These are phyloP conservation scores for Fraxinus quadrangulata DNA, from an alignment of 257 asterid species.

Conservation along the genomic window DNA sequence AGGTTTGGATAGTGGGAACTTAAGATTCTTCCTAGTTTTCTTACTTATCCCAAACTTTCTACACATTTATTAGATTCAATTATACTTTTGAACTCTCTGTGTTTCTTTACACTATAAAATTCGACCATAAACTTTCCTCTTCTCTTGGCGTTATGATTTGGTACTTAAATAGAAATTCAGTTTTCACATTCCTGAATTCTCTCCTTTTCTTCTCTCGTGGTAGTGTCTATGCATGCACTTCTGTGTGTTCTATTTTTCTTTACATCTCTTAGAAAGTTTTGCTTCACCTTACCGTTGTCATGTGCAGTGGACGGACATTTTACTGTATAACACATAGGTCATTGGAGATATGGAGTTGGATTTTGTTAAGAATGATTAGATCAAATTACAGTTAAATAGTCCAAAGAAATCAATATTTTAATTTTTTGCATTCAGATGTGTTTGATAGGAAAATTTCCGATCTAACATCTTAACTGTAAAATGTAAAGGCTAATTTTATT, in stretches of 20 bases:
- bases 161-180: neutral
- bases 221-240: slow-evolving; percentile 11
- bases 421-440: too few species aligned
- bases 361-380: slow-evolving; percentile 10
- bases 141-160: neutral
- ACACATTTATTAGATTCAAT: neutral
- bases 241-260: neutral
- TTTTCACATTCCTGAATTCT: slow-evolving; percentile 13
- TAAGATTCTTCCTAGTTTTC: slow-evolving; percentile 12
- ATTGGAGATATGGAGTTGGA: slow-evolving; percentile 8
- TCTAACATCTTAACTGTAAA: neutral
- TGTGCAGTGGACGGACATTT: neutral
- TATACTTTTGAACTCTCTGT: neutral
- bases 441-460: neutral
- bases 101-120: neutral
- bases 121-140: neutral
- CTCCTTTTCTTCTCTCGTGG: neutral
- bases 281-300: neutral
- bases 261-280: slow-evolving; percentile 14
- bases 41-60: slow-evolving; percentile 6
- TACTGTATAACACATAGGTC: neutral
- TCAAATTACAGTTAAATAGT: slow-evolving; percentile 4
- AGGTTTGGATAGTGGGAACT: slow-evolving; percentile 53
- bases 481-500: neutral
- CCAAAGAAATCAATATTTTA: neutral